Base-by-base conservation (phyloP, 1,284 basidiomycete genomes). In the Rhodotorula sp. region DNA sequence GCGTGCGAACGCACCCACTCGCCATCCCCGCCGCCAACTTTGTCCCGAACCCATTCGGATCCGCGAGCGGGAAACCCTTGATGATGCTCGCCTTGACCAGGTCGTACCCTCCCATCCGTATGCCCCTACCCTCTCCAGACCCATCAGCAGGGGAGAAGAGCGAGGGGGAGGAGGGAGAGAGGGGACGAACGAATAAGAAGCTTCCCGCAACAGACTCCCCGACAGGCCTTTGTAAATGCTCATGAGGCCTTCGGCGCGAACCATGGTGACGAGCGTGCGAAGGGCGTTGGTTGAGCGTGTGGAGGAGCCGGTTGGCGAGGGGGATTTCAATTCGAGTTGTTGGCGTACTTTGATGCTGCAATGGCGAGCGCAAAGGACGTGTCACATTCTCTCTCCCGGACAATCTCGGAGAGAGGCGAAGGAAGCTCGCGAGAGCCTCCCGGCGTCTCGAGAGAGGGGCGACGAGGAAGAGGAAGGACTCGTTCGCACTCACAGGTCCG, bases 91-190 rank as follows among this genome's bases (percentile, higher is more conserved):
- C 60, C 64, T 77, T 77, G 56, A 67, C 71, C 19, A 73, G 52
- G 53, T 77, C 76, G 68, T 77, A 77, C 1, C 61, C 63, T 19
- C 76, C 76, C 76, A 77, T 77, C 5, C 76, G 72, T 32, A 77
- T 73, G 1, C 75, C 75, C 6, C 69, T 71, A 53, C 36, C 39
- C 29, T 7, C 5, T 1, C 5, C 20, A 13, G 17, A 39, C 20
- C 39, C 22, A 6, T 10, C 39, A 44, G 39, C 39, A 10, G 4
- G 19, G 13, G 11, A 36, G 9, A 9, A 17, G 46, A 49, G 30
- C 11, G 52, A 52, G 27, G 24, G 29, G 22, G 24, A 22, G 46
- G 9, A 52, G 24, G 39, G 32, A 27, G 10, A 20, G 15, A 54
- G 32, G 10, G 24, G 4, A 51, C 65, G 52, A 24, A 70, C 61